Base-by-base conservation (phyloP, 257 asterid genomes). In the Dorcoceras hygrometricum region DNA sequence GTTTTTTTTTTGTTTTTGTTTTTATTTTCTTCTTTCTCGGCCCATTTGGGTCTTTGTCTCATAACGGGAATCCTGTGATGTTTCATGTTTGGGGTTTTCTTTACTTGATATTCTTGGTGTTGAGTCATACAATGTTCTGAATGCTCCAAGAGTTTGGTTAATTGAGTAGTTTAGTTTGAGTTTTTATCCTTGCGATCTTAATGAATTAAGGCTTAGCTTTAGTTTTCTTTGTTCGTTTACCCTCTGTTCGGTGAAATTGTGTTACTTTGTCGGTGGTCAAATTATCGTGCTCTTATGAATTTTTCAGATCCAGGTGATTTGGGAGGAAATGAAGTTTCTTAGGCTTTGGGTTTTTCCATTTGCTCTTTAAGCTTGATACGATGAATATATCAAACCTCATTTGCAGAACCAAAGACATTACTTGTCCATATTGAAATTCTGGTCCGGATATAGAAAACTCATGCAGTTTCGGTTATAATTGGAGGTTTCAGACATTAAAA, bases 261-360 rank as follows among this genome's bases (percentile, higher is more conserved):
- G 62, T 9, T 34, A 20, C 34, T 64, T 55, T 57, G 64, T 27
- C 29, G 59, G 27, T n/a, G 67, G 59, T 67, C 75, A 39, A 50
- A 58, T 54, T 61, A 50, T 25, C 57, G 64, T 51, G 24, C 63
- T 27, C 63, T 29, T 22, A 53, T 60, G 60, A 63, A 56, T 6
- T 75, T 75, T 68, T 74, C 84, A 80, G 93, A 80, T 85, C 85
- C 79, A 60, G 73, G 66, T 76, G 65, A 67, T 51, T 65, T 78
- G 65, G 70, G 67, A 65, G 67, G 69, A 78, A 51, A 57, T 74
- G 73, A 68, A 73, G 76, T 71, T 43, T 31, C 59, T 69, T 72
- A 61, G 65, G 77, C 72, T 65, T 24, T 22, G 71, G 56, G 72
- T 71, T 67, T 62, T 65, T 53, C 61, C 25, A 63, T 73, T 3